Base-by-base conservation (phyloP, 2,329 filamentous ascomycete species). In the Botrytis pseudocinerea region DNA sequence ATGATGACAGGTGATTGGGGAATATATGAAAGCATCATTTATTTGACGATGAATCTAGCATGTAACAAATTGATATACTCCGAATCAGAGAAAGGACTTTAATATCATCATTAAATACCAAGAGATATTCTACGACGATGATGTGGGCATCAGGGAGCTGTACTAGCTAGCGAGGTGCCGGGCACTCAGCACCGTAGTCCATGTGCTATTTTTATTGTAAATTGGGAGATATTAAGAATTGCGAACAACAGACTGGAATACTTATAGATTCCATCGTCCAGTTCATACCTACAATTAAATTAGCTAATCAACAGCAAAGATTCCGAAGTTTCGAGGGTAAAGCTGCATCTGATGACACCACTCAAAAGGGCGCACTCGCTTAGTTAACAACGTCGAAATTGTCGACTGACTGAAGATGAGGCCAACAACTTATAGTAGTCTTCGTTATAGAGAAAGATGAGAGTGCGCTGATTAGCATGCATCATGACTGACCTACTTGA, bases 371-470 rank as follows among this genome's bases (percentile, higher is more conserved):
- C 2, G 4, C 14, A 18, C n/a, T 57, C 46, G 51, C 51, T 6
- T 7, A 18, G 18, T 28, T 16, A 18, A 18, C 14, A 18, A 54
- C 3, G 25, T 8, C 14, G 18, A n/a, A n/a, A 1, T 54, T 18
- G 14, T 8, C 28, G 6, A 57, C 6, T 28, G n/a, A 28, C 14
- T 4, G 14, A 8, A 18, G 14, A 57, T 9, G n/a, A 57, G n/a
- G 16, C 4, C 14, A 57, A 28, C 14, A 57, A 8, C 7, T 18
- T 4, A 1, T 4, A 1, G 4, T 28, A 18, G 6, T 57, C 1
- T 5, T 8, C 18, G 8, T 28, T 18, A 28, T n/a, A 28, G 14
- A 4, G 2, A 8, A 1, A 48, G 1, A 28, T 18, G 0, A 18
- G 6, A 4, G 6, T 28, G 2, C 2, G 28, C 16, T 6, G 14